A percentile compares a stretch with the other conserved stretches of the same genome.
These are phyloP conservation scores for Antrodiella citrinella DNA, from an alignment of 768 basidiomycete species.

Conservation along the genomic window DNA sequence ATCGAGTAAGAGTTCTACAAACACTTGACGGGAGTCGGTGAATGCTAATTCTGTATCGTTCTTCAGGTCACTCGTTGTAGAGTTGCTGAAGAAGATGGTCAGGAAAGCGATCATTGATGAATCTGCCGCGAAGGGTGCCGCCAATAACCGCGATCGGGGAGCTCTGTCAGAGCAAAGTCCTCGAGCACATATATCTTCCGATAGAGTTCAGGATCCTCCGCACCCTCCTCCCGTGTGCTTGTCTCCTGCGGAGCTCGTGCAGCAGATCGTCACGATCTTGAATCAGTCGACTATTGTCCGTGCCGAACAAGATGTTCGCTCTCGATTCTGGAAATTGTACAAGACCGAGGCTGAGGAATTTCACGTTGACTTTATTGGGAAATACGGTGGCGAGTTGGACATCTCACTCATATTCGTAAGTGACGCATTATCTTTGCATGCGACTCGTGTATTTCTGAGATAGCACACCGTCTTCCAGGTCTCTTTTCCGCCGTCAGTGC, in stretches of 20 bases:
- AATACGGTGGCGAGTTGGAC: neutral
- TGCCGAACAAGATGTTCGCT: neutral
- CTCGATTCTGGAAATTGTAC: neutral
- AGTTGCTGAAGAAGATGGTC: neutral
- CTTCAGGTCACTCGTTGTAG: neutral
- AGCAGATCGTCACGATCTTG: neutral
- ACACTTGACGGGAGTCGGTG: too few species aligned
- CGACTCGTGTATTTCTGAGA: neutral
- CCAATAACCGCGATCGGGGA: neutral
- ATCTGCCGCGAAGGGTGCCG: too few species aligned
- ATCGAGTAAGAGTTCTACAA: too few species aligned
- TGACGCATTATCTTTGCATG: neutral
- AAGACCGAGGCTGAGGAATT: neutral
- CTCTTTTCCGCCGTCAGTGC: neutral
- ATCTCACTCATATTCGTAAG: neutral
- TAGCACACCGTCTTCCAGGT: too few species aligned
- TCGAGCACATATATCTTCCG: neutral
- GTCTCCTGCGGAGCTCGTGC: neutral
- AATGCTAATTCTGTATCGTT: neutral
- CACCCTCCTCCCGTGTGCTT: neutral
- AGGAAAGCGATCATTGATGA: too few species aligned
- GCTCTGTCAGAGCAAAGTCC: neutral
- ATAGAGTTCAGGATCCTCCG: neutral
- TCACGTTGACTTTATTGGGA: neutral
- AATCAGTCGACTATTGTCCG: neutral